Evolutionary conservation across 805 yeast species (phyloP).

Genomic region (Teunomyces barrocoloradensis): DNA sequence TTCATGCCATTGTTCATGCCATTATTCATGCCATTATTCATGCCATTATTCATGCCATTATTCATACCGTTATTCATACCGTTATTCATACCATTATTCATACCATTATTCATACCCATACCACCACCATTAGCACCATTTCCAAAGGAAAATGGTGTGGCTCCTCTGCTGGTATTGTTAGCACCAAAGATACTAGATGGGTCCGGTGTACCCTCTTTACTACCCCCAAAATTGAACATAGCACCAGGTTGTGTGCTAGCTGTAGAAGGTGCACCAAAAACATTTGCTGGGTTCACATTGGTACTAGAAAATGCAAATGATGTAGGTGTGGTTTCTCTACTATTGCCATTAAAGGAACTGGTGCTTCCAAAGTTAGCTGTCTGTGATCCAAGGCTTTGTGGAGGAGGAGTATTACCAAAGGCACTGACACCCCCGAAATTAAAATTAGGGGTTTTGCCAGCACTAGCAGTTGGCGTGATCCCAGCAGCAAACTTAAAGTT

Average conservation of each 20-base stretch:
- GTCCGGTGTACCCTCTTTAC: constrained; percentile 28
- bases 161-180: constrained; percentile 3
- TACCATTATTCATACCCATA: neutral
- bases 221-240: constrained; percentile 5
- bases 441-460: constrained; percentile 7
- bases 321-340: constrained; percentile 6
- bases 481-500: constrained; percentile 11
- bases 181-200: constrained; percentile 32
- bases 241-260: neutral
- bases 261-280: constrained; percentile 6
- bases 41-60: too few relatives aligned
- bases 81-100: neutral
- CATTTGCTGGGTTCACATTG: constrained; percentile 4
- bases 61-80: too few relatives aligned
- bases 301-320: constrained; percentile 6
- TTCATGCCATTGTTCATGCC: neutral
- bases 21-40: neutral
- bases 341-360: neutral
- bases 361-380: constrained; percentile 4
- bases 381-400: constrained; percentile 6
- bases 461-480: neutral
- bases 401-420: constrained; percentile 1
- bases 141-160: constrained; percentile 12
- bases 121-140: neutral
- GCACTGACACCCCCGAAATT: constrained; percentile 8